phyloP scores from a whole-genome alignment of 192 early-diverging fungal genomes.

The Gonapodya sp. region DNA sequence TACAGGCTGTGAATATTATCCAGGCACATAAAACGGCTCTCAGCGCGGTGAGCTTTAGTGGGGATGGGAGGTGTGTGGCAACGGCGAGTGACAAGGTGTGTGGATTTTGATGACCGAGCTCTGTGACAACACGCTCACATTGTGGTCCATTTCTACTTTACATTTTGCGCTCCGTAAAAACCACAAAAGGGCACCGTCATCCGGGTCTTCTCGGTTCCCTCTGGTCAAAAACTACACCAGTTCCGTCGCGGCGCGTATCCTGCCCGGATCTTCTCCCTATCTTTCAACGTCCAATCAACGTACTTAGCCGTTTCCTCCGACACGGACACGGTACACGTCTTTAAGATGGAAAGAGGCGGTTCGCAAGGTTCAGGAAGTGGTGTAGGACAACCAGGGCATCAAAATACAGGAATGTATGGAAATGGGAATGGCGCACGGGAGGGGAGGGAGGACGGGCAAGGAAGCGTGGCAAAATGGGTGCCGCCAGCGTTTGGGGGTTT shows the following conservation, averaged over 20 bases:
- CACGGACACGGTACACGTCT: slow-evolving; percentile 94
- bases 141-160: not conserved
- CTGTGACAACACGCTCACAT: not conserved
- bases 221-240: slow-evolving; percentile 75
- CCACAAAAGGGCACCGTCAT: slow-evolving; percentile 73
- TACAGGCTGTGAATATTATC: slow-evolving; percentile 88
- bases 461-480: not conserved
- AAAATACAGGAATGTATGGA: not conserved
- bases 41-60: slow-evolving; percentile 74
- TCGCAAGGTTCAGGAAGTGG: too few relatives aligned
- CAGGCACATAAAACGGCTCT: slow-evolving; percentile 92
- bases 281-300: slow-evolving; percentile 65
- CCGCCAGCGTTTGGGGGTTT: not conserved
- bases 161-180: not conserved
- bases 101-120: not conserved
- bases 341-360: slow-evolving; percentile 46
- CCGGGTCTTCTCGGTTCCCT: slow-evolving; percentile 74
- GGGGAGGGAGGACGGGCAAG: not conserved
- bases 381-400: not conserved
- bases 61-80: slow-evolving; percentile 85
- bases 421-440: not conserved
- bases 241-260: slow-evolving; percentile 91
- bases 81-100: slow-evolving; percentile 89
- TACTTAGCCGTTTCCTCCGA: slow-evolving; percentile 78
- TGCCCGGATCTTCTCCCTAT: slow-evolving; percentile 81